Base-by-base conservation (phyloP, 2,329 filamentous ascomycete genomes). In the Graphium sp. region DNA sequence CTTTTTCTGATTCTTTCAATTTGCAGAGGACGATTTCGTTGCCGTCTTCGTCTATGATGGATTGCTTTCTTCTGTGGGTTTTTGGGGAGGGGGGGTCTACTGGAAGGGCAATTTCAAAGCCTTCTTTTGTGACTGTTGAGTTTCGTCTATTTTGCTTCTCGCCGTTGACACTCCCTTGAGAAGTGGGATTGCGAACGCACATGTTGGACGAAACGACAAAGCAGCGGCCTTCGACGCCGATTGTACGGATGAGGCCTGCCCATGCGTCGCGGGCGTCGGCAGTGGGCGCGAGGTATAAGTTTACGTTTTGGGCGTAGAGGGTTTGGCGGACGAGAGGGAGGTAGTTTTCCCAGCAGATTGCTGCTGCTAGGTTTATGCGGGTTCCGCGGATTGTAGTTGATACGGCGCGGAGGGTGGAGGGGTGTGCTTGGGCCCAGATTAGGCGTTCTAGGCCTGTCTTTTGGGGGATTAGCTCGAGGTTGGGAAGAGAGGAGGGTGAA, bases 291-390 rank as follows among this genome's bases (percentile, higher is more conserved):
- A 94, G 68, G 51, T 87, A 94, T 9, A 94, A 55, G 47, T 92
- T 92, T 42, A 94, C 73, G 45, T 92, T 92, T 50, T 94, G 87
- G 3, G 71, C 66, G 49, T 94, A 95, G 21, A 94, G 60, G 11
- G 72, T 66, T 46, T 92, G 79, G 12, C 87, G 69, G 6, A 94
- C 60, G 12, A 94, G 57, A 0, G 85, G 85, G 84, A 93, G 94
- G 55, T 87, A 92, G 49, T 81, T 93, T 50, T 95, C 85, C 85
- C 85, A 94, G 59, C 85, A 93, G 39, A 95, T 91, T 4, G 84
- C 87, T 4, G 79, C 74, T 0, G 77, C 85, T 34, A 94, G 66
- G 32, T 81, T 87, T 34, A 94, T 54, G 37, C 71, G 73, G 3
- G 84, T 68, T 28, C 82, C 83, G 35, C 76, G 75, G 47, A 94